A percentile compares a stretch with the other conserved stretches of the same genome.
Conservation (phyloP, 2,329 filamentous ascomycete genomes). For the Tolypocladium sp. region DNA sequence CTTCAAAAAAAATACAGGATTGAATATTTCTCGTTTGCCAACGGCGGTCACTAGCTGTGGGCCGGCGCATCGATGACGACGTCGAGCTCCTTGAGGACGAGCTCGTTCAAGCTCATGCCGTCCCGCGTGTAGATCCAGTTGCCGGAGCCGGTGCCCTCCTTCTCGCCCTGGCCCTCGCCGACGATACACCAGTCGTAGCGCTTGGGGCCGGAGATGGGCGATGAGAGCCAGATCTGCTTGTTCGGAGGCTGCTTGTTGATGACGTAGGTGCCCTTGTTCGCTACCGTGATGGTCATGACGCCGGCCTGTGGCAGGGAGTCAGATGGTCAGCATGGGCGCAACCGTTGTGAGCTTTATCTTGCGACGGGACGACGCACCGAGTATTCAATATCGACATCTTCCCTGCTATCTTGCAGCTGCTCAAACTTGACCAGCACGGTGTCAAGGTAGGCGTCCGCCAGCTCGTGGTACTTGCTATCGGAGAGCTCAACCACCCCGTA, state of each 20-base stretch:
- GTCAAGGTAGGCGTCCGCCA: conserved; percentile 68
- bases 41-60: conserved; percentile 12
- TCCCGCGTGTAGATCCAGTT: conserved; percentile 87
- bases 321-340: neutral
- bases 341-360: neutral
- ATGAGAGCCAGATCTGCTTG: conserved; percentile 95
- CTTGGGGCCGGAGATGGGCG: conserved; percentile 84
- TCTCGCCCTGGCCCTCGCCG: conserved; percentile 62
- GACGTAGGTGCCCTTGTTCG: conserved; percentile 71
- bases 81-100: conserved; percentile 69
- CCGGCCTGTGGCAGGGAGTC: conserved; percentile 52
- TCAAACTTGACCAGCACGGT: conserved; percentile 53
- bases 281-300: conserved; percentile 68
- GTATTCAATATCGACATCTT: conserved; percentile 82
- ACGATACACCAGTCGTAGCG: conserved; percentile 81
- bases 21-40: neutral
- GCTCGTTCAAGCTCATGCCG: conserved; percentile 61
- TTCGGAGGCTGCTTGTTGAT: conserved; percentile 98
- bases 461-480: conserved; percentile 64
- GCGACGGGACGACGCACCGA: conserved; percentile 50
- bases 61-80: conserved; percentile 42
- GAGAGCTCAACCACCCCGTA: conserved; percentile 54
- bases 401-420: conserved; percentile 59
- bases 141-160: conserved; percentile 64
- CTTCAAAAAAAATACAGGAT: conserved; percentile 1